A percentile compares a stretch with the other conserved stretches of the same genome.
Conservation (phyloP, 2,329 filamentous ascomycete genomes). For the Colletotrichum somersetense region DNA sequence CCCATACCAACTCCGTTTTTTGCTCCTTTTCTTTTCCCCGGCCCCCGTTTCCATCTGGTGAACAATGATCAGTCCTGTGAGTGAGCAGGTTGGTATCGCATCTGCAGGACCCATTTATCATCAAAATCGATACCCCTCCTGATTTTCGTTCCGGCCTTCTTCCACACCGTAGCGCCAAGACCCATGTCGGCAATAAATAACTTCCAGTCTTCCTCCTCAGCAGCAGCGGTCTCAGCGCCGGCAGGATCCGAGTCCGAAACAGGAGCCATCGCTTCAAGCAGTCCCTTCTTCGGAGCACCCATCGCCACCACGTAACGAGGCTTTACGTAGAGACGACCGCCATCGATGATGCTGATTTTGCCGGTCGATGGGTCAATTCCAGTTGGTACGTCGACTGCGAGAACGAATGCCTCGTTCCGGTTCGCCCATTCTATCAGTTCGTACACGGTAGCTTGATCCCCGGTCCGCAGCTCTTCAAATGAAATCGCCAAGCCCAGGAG, state of each 20-base stretch:
- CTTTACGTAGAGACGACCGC: slow-evolving; percentile 82
- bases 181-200: slow-evolving; percentile 90
- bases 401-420: slow-evolving; percentile 82
- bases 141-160: slow-evolving; percentile 83
- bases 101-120: slow-evolving; percentile 84
- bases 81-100: slow-evolving; percentile 60
- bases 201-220: slow-evolving; percentile 75
- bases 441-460: slow-evolving; percentile 86
- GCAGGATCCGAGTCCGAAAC: slow-evolving; percentile 58
- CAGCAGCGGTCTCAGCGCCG: slow-evolving; percentile 45
- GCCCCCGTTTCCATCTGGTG: background rate
- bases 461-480: slow-evolving; percentile 87
- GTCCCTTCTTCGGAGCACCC: slow-evolving; percentile 86
- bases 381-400: slow-evolving; percentile 92
- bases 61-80: slow-evolving; percentile 17
- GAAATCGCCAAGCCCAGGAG: slow-evolving; percentile 87
- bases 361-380: slow-evolving; percentile 87
- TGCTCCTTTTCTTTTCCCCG: background rate
- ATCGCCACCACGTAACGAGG: slow-evolving; percentile 87
- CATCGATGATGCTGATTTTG: slow-evolving; percentile 75
- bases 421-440: slow-evolving; percentile 96
- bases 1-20: slow-evolving; percentile 15
- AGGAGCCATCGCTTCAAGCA: slow-evolving; percentile 80
- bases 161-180: slow-evolving; percentile 84
- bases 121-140: slow-evolving; percentile 91